Evolutionary conservation across 2,329 filamentous ascomycete species (phyloP).

Genomic region (Penicillium hordei): DNA sequence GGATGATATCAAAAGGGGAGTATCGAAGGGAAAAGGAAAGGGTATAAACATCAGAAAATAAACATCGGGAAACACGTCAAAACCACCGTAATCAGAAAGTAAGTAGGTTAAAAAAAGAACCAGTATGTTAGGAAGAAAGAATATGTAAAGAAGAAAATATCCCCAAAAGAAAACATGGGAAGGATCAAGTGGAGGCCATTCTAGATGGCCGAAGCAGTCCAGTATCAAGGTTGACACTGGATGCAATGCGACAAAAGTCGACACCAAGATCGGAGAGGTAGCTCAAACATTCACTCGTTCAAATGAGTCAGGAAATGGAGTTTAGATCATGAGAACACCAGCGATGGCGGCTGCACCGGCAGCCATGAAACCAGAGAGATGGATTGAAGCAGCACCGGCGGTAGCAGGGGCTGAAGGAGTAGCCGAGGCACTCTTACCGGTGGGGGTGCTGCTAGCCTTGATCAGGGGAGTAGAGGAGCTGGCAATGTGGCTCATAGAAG

Average conservation of each 20-base stretch:
- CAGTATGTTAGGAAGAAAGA: neutral
- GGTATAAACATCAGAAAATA: slow-evolving; percentile 9
- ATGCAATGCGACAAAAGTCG: neutral
- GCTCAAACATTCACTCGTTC: neutral
- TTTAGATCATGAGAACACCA: slow-evolving; percentile 38
- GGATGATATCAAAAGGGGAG: slow-evolving; percentile 3
- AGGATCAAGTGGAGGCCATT: slow-evolving; percentile 3
- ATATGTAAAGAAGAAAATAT: slow-evolving; percentile 7
- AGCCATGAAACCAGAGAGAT: slow-evolving; percentile 29
- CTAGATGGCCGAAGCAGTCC: slow-evolving; percentile 4
- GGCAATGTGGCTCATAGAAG: slow-evolving; percentile 10
- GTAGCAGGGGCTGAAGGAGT: slow-evolving; percentile 14
- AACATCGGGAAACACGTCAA: slow-evolving; percentile 7
- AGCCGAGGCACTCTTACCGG: neutral
- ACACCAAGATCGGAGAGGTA: slow-evolving; percentile 9
- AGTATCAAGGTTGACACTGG: neutral
- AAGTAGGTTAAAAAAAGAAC: neutral
- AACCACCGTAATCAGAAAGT: slow-evolving; percentile 5
- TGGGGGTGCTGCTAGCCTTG: slow-evolving; percentile 13
- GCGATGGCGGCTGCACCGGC: slow-evolving; percentile 34
- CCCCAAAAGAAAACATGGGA: slow-evolving; percentile 1
- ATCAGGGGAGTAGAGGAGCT: slow-evolving; percentile 23
- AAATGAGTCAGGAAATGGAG: neutral
- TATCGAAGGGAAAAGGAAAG: slow-evolving; percentile 3
- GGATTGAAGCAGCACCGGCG: slow-evolving; percentile 25